These are phyloP conservation scores for Chloroidium sp. DNA, from an alignment of 163 green algal genomes.

Conservation along the genomic window DNA sequence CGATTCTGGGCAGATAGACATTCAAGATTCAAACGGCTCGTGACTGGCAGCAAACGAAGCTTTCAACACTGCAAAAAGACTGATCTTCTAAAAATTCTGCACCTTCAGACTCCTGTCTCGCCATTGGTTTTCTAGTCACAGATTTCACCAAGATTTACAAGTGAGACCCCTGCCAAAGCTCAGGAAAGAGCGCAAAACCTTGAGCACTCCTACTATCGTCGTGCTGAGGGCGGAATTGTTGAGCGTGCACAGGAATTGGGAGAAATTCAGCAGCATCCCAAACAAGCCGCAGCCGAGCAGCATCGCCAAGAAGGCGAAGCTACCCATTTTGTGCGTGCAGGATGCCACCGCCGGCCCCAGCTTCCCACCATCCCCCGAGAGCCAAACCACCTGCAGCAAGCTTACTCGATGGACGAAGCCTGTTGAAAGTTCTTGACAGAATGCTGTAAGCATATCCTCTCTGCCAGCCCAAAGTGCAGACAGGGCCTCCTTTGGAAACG, in stretches of 20 bases:
- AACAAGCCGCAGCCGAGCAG: conserved; percentile 11
- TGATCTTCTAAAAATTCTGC: background rate
- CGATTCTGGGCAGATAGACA: background rate
- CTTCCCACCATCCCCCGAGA: background rate
- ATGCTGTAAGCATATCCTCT: no score
- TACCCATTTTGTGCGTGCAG: background rate
- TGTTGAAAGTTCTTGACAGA: no score
- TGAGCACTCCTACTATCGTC: conserved; percentile 66
- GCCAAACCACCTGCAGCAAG: background rate
- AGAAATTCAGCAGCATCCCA: conserved; percentile 52
- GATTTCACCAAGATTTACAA: background rate
- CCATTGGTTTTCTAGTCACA: background rate
- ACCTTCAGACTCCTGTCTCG: background rate
- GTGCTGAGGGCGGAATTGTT: conserved; percentile 59
- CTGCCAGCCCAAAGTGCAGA: no score
- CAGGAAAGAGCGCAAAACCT: background rate
- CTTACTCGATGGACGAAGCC: no score
- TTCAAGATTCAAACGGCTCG: background rate
- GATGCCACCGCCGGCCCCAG: background rate
- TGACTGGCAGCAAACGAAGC: background rate
- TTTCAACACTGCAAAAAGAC: background rate
- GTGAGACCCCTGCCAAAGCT: background rate
- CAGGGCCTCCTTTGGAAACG: no score
- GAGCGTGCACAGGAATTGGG: conserved; percentile 65
- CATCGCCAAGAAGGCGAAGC: background rate